Conservation (phyloP, 2,329 filamentous ascomycete species). For the Penicillium sp. region DNA sequence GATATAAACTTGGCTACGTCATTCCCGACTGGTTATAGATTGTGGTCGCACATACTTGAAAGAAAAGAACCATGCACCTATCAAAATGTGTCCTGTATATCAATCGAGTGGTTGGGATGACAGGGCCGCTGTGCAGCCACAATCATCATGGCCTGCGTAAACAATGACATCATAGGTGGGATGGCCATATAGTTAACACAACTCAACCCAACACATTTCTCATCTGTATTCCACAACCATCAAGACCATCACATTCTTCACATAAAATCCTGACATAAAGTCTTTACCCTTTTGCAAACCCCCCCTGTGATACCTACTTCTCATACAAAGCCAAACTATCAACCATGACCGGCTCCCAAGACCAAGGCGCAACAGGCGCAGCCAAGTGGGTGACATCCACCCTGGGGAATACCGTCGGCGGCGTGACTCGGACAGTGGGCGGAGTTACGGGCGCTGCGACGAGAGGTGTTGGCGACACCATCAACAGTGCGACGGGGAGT, state of each 20-base stretch:
- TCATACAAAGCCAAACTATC: not conserved
- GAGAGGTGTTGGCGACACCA: conserved; percentile 62
- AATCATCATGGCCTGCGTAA: conserved; percentile 17
- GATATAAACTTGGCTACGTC: not conserved
- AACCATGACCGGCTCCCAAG: conserved; percentile 29
- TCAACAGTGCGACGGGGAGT: conserved; percentile 59
- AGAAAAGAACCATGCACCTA: not conserved
- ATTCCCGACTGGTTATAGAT: too few relatives aligned
- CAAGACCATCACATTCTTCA: not conserved
- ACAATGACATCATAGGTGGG: conserved; percentile 21
- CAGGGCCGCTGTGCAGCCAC: conserved; percentile 14
- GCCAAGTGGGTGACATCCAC: conserved; percentile 61
- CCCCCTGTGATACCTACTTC: too few relatives aligned
- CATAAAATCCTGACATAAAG: too few relatives aligned
- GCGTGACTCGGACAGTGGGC: conserved; percentile 57
- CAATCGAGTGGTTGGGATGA: not conserved
- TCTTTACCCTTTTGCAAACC: too few relatives aligned
- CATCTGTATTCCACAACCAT: not conserved
- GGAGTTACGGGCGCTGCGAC: conserved; percentile 61
- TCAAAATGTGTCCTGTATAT: not conserved
- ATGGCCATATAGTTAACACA: not conserved
- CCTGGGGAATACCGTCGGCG: conserved; percentile 60
- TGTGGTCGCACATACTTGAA: not conserved
- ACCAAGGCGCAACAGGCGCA: conserved; percentile 54
- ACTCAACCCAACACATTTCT: not conserved